These are phyloP conservation scores for Hyaloscypha bicolor DNA, from an alignment of 495 filamentous ascomycete species.

Conservation along the genomic window DNA sequence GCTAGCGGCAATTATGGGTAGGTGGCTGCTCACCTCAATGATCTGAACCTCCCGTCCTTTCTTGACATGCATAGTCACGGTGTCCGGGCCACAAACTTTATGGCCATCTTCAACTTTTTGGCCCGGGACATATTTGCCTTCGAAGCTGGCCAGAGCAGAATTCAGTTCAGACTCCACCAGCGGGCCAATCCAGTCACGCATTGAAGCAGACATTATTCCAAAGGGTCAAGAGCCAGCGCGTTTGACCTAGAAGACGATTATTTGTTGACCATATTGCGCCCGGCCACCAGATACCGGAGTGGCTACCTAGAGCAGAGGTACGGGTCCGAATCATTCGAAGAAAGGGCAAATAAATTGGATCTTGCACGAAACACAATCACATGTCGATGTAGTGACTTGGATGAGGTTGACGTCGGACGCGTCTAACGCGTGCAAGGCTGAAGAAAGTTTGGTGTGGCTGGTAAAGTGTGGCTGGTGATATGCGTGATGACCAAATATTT, in stretches of 20 bases:
- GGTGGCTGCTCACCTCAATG: conserved; percentile 12
- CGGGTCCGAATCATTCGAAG: not conserved
- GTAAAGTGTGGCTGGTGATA: not conserved
- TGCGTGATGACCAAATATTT: conserved; percentile 6
- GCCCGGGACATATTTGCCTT: not conserved
- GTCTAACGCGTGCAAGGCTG: conserved; percentile 2
- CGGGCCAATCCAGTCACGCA: conserved; percentile 24
- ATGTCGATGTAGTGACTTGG: not conserved
- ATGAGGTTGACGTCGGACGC: not conserved
- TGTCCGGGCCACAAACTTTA: not conserved
- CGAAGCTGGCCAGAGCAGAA: not conserved
- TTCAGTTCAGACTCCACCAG: conserved; percentile 13
- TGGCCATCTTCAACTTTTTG: not conserved
- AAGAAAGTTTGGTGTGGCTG: not conserved
- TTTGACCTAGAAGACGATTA: not conserved
- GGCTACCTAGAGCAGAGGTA: not conserved
- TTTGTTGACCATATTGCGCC: not conserved
- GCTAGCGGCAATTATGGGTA: not conserved
- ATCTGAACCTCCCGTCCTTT: conserved; percentile 17
- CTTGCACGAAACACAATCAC: not conserved
- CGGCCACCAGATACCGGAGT: not conserved
- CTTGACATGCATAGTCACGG: conserved; percentile 9
- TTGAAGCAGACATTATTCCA: conserved; percentile 17
- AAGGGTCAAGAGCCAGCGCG: not conserved
- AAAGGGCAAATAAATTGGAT: not conserved